phyloP scores from a whole-genome alignment of 1,284 basidiomycete genomes.

The Phellinidium pouzarii region DNA sequence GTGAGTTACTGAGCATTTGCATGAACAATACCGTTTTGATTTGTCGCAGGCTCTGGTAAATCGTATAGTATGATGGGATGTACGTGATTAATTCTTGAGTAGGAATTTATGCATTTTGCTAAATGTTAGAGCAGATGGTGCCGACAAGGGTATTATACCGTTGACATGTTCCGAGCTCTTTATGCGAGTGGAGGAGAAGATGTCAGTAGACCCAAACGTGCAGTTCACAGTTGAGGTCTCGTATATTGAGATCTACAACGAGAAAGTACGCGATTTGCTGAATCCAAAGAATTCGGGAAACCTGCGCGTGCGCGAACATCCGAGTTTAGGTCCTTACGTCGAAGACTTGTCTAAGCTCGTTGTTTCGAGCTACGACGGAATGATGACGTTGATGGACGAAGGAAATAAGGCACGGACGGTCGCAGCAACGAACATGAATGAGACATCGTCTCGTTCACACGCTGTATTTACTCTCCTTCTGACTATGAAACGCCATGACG shows the following conservation, averaged over 20 bases:
- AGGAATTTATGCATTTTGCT: conserved; percentile 19
- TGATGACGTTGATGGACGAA: conserved; percentile 99
- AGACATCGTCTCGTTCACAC: conserved; percentile 97
- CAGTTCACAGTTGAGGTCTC: conserved; percentile 93
- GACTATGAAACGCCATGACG: conserved; percentile 84
- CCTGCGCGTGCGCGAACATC: conserved; percentile 94
- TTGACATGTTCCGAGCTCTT: conserved; percentile 93
- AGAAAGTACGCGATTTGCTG: conserved; percentile 94
- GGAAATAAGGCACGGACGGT: conserved; percentile 98
- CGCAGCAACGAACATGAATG: conserved; percentile 99
- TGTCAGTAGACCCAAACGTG: conserved; percentile 58
- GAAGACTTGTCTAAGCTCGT: conserved; percentile 94
- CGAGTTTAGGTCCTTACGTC: conserved; percentile 91
- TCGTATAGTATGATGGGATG: conserved; percentile 99
- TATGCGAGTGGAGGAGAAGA: conserved; percentile 70
- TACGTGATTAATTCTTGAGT: conserved; percentile 41
- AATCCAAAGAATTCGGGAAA: conserved; percentile 98
- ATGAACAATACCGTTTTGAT: conserved; percentile 15
- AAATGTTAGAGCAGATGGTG: conserved; percentile 59
- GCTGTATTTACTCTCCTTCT: conserved; percentile 94
- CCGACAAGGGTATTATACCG: conserved; percentile 96
- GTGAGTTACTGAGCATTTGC: conserved; percentile 37
- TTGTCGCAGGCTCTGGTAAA: conserved; percentile 71
- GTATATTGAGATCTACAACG: conserved; percentile 98
- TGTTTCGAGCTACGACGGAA: conserved; percentile 87